Evolutionary conservation across 495 filamentous ascomycete species (phyloP).

Genomic region (Neurospora sp.): DNA sequence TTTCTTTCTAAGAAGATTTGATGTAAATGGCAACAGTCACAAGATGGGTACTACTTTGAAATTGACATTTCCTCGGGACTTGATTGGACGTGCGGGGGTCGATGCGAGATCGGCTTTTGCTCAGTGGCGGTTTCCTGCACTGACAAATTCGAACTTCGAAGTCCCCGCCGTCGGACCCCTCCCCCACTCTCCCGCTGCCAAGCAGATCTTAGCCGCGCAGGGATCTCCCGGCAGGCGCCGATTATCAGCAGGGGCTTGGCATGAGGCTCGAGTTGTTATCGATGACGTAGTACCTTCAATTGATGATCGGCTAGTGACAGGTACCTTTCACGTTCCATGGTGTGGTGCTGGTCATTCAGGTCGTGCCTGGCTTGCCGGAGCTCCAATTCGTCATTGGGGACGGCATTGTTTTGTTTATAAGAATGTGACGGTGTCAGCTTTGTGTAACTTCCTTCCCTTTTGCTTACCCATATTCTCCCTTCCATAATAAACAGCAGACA

Average conservation of each 20-base stretch:
- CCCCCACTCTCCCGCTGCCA: background rate
- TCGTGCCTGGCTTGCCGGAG: background rate
- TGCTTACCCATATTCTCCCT: background rate
- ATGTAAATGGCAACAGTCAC: background rate
- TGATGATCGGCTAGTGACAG: background rate
- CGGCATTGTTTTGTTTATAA: background rate
- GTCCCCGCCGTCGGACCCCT: background rate
- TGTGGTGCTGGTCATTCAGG: background rate
- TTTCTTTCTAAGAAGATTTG: background rate
- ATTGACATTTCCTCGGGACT: constrained; percentile 5
- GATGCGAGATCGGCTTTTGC: constrained; percentile 26
- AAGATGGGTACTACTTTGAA: constrained; percentile 26
- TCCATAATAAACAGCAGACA: background rate
- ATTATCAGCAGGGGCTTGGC: background rate
- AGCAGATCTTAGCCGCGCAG: background rate
- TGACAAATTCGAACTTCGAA: background rate
- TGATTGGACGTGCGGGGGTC: constrained; percentile 4
- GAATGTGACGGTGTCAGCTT: background rate
- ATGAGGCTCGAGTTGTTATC: background rate
- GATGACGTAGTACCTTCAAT: background rate
- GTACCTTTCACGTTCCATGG: background rate
- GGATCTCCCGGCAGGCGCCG: background rate
- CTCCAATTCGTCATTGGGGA: background rate
- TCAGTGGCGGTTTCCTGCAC: background rate
- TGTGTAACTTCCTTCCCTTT: background rate